Evolutionary conservation across 768 basidiomycete species (phyloP).

Genomic region (Tulasnella sp.): DNA sequence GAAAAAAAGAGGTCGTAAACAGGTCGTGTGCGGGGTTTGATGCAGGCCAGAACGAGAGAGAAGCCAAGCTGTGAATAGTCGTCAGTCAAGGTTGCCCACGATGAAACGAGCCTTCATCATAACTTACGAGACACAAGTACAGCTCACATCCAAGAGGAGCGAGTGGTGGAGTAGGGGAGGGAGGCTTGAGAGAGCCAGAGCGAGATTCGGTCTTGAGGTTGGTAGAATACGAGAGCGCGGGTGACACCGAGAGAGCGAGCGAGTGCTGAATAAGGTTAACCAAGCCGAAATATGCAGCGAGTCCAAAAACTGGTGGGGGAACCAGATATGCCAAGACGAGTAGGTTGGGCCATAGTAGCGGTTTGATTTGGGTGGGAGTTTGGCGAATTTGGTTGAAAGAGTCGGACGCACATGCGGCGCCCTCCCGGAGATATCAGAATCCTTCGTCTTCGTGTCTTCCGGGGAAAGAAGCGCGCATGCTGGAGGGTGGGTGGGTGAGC

Average conservation of each 20-base stretch:
- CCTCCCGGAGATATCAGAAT: neutral
- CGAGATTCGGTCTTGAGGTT: neutral
- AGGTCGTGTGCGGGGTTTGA: neutral
- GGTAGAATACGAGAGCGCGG: neutral
- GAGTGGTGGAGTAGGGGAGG: neutral
- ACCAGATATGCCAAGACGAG: too few relatives aligned
- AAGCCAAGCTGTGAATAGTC: neutral
- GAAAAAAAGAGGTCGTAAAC: neutral
- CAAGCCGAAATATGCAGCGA: too few relatives aligned
- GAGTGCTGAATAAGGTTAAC: too few relatives aligned
- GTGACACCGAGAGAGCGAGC: too few relatives aligned
- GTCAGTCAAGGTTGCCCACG: neutral
- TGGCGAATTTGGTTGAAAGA: too few relatives aligned
- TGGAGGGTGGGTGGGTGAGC: neutral
- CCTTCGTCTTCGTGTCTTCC: neutral
- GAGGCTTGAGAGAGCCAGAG: neutral
- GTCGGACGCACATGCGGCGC: too few relatives aligned
- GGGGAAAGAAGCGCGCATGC: neutral
- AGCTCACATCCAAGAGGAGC: neutral
- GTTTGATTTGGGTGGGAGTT: too few relatives aligned
- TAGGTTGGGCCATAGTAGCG: too few relatives aligned
- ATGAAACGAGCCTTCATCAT: too few relatives aligned
- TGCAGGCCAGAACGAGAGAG: neutral
- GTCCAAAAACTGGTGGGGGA: too few relatives aligned
- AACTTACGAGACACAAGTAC: neutral